Percentiles rank a stretch among this genome's conserved stretches.
Conservation (phyloP, 108 stramenopile genomes). For the Skeletonema menzelii region DNA sequence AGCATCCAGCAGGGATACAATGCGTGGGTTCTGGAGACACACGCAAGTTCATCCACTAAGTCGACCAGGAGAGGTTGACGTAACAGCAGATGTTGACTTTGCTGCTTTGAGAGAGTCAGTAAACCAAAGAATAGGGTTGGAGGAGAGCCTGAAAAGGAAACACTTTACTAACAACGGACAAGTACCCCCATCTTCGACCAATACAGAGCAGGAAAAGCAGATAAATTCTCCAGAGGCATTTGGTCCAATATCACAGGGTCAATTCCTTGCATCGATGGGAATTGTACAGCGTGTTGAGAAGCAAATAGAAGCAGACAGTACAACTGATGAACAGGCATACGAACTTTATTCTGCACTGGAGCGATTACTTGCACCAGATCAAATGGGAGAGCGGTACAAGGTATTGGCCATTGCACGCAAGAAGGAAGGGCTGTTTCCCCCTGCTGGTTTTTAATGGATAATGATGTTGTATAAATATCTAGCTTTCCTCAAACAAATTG, state of each 20-base stretch:
- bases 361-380: slow-evolving; percentile 83
- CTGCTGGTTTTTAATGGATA: slow-evolving; percentile 49
- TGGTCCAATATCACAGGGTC: slow-evolving; percentile 90
- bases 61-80: slow-evolving; percentile 90
- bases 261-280: slow-evolving; percentile 92
- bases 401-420: slow-evolving; percentile 79
- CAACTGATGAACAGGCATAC: slow-evolving; percentile 87
- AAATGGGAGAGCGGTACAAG: slow-evolving; percentile 92
- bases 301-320: slow-evolving; percentile 76
- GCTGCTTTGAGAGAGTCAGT: slow-evolving; percentile 76
- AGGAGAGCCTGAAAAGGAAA: slow-evolving; percentile 38
- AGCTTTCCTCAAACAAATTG: not conserved
- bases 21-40: slow-evolving; percentile 92
- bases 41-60: slow-evolving; percentile 82
- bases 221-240: slow-evolving; percentile 54
- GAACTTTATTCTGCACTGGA: slow-evolving; percentile 77
- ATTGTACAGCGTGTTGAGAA: slow-evolving; percentile 76
- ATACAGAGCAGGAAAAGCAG: not conserved
- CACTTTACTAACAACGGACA: not conserved
- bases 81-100: slow-evolving; percentile 99
- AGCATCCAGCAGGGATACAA: slow-evolving; percentile 68
- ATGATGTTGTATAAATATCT: not conserved
- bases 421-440: slow-evolving; percentile 48
- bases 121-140: slow-evolving; percentile 33
- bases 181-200: not conserved